Base-by-base conservation (phyloP, 306 rosid genomes). In the Quercus rubra region DNA sequence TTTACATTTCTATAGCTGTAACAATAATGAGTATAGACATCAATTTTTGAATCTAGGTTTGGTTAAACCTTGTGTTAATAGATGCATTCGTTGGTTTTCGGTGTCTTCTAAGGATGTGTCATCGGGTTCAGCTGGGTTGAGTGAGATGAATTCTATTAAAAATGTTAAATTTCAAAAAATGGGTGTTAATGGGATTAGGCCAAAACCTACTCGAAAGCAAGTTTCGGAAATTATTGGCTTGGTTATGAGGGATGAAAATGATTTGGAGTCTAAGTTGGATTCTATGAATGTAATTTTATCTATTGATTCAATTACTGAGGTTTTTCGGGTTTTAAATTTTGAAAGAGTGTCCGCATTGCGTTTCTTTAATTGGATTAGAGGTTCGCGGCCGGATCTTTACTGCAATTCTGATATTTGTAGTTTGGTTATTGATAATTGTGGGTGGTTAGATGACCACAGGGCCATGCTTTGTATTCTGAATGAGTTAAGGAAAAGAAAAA, bases 351-450 rank as follows among this genome's bases (percentile, higher is more conserved):
- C 92, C 14, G 94, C 89, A 4, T 80, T 86, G 82, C 52, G 84
- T 74, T 87, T 92, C 68, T 90, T 83, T 78, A 78, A 88, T 67
- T 94, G 92, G 97, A 82, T 91, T 70, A 80, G 43, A 54, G 73
- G 1, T 71, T 84, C 89, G 35, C 77, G 73, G 55, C 74, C 84
- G 52, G 71, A 57, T 18, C 25, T 85, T 80, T 73, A 85, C 71
- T 35, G 79, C 71, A 82, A 85, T 43, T 81, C 85, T 2, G 86
- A 88, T 52, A 56, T 90, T 69, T 89, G 83, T 70, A 77, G 84
- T 46, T 81, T 89, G 86, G 76, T 87, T 80, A 74, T 90, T 79
- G 86, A 88, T 77, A 94, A 94, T 66, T 87, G 89, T 73, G 96
- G 96, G 51, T 51, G 86, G 18, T 82, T 94, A 20, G 88, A 80